A percentile compares a stretch with the other conserved stretches of the same genome.
These are phyloP conservation scores for Phaffia tasmanica DNA, from an alignment of 768 basidiomycete genomes.

Conservation along the genomic window DNA sequence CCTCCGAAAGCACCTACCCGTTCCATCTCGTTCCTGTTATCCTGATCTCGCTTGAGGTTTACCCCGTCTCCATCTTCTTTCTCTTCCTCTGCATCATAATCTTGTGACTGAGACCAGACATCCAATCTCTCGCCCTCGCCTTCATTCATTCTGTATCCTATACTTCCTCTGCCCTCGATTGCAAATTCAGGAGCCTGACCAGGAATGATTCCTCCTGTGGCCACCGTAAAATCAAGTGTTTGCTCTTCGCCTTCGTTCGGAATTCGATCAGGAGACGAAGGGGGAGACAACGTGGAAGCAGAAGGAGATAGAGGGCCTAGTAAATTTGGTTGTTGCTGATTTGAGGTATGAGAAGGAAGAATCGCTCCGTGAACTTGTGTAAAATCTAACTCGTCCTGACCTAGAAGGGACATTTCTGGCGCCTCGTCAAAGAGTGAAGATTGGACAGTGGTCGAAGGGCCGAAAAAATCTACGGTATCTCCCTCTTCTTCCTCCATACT, in stretches of 20 bases:
- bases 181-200: slow-evolving; percentile 30
- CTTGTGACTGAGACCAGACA: slow-evolving; percentile 8
- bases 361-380: slow-evolving; percentile 20
- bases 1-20: no score
- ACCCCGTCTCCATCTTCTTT: slow-evolving; percentile 15
- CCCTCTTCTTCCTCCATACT: slow-evolving; percentile 32
- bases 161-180: slow-evolving; percentile 29
- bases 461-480: slow-evolving; percentile 1
- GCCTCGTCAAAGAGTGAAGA: slow-evolving; percentile 4
- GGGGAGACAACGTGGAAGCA: slow-evolving; percentile 14
- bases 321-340: not conserved
- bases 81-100: not conserved
- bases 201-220: slow-evolving; percentile 36
- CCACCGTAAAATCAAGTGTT: slow-evolving; percentile 40
- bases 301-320: slow-evolving; percentile 14
- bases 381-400: slow-evolving; percentile 1
- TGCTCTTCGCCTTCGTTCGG: slow-evolving; percentile 16
- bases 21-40: no score
- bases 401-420: slow-evolving; percentile 14
- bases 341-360: not conserved
- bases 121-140: slow-evolving; percentile 23
- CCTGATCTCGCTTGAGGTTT: no score
- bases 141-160: slow-evolving; percentile 36
- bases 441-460: slow-evolving; percentile 1
- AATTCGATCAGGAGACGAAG: not conserved